Conservation (phyloP, 2,329 filamentous ascomycete genomes). For the Penicillium digitatum region DNA sequence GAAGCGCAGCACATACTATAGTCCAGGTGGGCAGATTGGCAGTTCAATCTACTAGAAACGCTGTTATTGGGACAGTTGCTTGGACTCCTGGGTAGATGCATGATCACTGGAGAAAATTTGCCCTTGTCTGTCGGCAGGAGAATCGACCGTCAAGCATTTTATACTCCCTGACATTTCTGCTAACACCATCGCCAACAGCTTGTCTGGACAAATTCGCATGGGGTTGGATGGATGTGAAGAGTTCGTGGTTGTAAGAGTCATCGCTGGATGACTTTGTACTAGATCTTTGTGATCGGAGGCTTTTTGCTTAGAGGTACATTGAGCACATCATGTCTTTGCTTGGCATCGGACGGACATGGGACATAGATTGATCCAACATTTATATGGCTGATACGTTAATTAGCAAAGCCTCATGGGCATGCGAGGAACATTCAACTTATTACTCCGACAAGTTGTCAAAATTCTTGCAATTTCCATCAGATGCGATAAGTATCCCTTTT, state of each 20-base stretch:
- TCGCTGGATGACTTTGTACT: not conserved
- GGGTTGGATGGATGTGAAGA: slow-evolving; percentile 2
- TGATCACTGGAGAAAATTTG: slow-evolving; percentile 2
- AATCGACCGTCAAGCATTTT: not conserved
- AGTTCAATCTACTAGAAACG: not conserved
- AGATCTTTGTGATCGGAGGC: no score
- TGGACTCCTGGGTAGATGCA: not conserved
- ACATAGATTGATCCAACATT: slow-evolving; percentile 4
- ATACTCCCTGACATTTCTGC: not conserved
- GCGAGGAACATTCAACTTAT: not conserved
- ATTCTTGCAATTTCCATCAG: slow-evolving; percentile 1
- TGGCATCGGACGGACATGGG: not conserved
- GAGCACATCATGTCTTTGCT: slow-evolving; percentile 1
- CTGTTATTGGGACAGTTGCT: not conserved
- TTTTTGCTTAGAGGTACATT: not conserved
- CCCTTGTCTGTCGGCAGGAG: not conserved
- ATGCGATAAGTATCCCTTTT: not conserved
- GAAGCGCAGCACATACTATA: slow-evolving; percentile 2
- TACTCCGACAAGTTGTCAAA: not conserved
- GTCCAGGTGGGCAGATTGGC: not conserved
- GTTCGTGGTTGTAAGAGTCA: not conserved
- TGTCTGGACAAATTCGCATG: not conserved
- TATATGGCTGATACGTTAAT: not conserved
- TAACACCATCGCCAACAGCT: not conserved
- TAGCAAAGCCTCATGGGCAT: not conserved